Percentiles rank a stretch among this genome's conserved stretches.
These are phyloP conservation scores for Fraxinus xanthoxyloides DNA, from an alignment of 305 asterid species.

Conservation along the genomic window DNA sequence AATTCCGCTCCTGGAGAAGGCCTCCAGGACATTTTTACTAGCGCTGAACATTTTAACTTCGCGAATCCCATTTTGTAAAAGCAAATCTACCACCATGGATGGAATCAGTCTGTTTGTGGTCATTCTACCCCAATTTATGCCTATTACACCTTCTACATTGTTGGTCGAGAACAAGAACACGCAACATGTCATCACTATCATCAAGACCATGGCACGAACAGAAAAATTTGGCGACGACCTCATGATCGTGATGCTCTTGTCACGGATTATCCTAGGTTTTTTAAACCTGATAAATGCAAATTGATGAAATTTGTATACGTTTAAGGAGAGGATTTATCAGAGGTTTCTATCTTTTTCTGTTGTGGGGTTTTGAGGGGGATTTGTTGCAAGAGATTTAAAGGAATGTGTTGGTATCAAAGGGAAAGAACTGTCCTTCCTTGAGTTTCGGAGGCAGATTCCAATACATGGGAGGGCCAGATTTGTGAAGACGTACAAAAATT, in stretches of 20 bases:
- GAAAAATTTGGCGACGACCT: neutral
- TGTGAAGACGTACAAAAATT: neutral
- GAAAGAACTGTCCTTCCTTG: neutral
- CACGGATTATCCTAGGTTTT: neutral
- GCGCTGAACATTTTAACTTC: slow-evolving; percentile 29
- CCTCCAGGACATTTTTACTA: slow-evolving; percentile 32
- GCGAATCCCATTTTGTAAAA: slow-evolving; percentile 36
- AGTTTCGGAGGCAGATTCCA: neutral
- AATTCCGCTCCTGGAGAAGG: slow-evolving; percentile 23
- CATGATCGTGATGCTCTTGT: neutral
- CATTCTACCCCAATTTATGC: slow-evolving; percentile 44
- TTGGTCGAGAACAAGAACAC: neutral
- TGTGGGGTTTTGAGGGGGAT: neutral
- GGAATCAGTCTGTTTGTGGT: slow-evolving; percentile 39
- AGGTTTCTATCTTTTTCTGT: neutral
- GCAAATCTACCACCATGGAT: slow-evolving; percentile 53
- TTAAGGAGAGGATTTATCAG: neutral
- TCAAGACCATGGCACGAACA: neutral
- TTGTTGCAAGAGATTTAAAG: neutral
- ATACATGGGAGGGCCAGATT: neutral
- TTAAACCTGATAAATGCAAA: neutral
- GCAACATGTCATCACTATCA: neutral
- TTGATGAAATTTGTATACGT: neutral
- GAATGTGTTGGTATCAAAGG: neutral
- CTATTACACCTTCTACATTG: slow-evolving; percentile 24